Evolutionary conservation across 73 alveolate species (phyloP).

Genomic region (Blepharisma stoltei): DNA sequence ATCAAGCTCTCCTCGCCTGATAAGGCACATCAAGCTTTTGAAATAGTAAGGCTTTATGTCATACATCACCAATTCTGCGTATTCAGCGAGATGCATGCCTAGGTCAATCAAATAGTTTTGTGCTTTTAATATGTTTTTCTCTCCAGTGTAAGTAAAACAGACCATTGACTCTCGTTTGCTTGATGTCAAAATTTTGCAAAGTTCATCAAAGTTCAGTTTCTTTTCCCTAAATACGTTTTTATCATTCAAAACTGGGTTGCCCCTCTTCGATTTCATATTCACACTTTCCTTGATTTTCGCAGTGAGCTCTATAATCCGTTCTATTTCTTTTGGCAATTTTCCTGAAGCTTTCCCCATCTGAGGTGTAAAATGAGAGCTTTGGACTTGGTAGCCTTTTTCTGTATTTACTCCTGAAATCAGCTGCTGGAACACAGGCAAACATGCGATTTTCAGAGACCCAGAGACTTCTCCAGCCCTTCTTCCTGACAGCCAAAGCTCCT

Average conservation of each 20-base stretch:
- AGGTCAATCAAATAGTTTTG: conserved; percentile 48
- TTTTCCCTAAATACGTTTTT: conserved; percentile 27
- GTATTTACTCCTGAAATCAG: conserved; percentile 60
- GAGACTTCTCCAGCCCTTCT: conserved; percentile 40
- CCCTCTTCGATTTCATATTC: conserved; percentile 29
- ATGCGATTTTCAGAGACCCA: conserved; percentile 31
- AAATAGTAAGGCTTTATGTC: conserved; percentile 54
- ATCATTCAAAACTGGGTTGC: conserved; percentile 42
- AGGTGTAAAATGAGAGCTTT: conserved; percentile 47
- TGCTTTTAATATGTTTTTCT: conserved; percentile 51
- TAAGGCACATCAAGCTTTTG: conserved; percentile 38
- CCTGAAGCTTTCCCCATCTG: conserved; percentile 26
- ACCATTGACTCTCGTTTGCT: conserved; percentile 63
- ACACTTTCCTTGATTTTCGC: conserved; percentile 30
- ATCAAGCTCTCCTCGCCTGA: conserved; percentile 67
- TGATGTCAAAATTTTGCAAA: conserved; percentile 16
- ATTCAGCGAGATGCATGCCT: conserved; percentile 52
- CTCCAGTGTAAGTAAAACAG: conserved; percentile 55
- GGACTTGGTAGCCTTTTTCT: conserved; percentile 63
- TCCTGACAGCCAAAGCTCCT: conserved; percentile 51
- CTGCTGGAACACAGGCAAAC: conserved; percentile 41
- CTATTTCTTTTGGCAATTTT: conserved; percentile 23
- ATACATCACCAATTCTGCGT: conserved; percentile 61
- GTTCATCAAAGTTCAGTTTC: conserved; percentile 24
- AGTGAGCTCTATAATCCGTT: conserved; percentile 19